Percentiles rank a stretch among this genome's conserved stretches.
phyloP scores from a whole-genome alignment of 2,329 filamentous ascomycete genomes.

The Arthroderma sp. region DNA sequence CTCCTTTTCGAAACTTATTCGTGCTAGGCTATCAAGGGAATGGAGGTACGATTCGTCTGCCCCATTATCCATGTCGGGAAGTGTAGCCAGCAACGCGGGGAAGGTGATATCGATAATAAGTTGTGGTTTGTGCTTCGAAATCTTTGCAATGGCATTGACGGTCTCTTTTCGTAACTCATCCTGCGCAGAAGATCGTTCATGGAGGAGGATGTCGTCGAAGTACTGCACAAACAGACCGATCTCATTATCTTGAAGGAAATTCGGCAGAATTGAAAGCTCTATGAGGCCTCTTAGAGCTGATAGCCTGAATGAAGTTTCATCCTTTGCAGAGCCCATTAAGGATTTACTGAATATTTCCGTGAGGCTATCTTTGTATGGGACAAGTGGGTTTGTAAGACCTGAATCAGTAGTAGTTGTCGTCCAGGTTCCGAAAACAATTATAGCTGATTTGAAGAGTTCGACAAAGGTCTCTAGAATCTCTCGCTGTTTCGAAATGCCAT shows the following conservation, averaged over 20 bases:
- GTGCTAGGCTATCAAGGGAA: slow-evolving; percentile 52
- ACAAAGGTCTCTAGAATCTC: slow-evolving; percentile 51
- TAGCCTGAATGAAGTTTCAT: slow-evolving; percentile 40
- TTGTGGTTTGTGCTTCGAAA: slow-evolving; percentile 50
- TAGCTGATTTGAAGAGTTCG: slow-evolving; percentile 46
- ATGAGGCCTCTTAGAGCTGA: slow-evolving; percentile 39
- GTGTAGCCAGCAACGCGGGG: slow-evolving; percentile 52
- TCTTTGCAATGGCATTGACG: slow-evolving; percentile 46
- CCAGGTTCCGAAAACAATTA: slow-evolving; percentile 47
- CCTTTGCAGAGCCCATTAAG: slow-evolving; percentile 41
- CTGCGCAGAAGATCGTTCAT: slow-evolving; percentile 41
- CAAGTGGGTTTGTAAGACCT: slow-evolving; percentile 32
- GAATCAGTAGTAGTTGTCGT: slow-evolving; percentile 27
- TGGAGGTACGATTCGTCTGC: slow-evolving; percentile 38
- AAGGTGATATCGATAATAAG: slow-evolving; percentile 54
- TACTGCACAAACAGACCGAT: slow-evolving; percentile 45
- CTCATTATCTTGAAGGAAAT: slow-evolving; percentile 41
- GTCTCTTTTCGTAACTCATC: slow-evolving; percentile 48
- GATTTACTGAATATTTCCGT: slow-evolving; percentile 45
- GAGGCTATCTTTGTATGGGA: slow-evolving; percentile 40
- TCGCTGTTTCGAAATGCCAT: slow-evolving; percentile 50
- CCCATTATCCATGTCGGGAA: slow-evolving; percentile 47
- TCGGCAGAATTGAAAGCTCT: slow-evolving; percentile 34
- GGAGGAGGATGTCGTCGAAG: slow-evolving; percentile 49
- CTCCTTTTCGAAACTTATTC: slow-evolving; percentile 50